Percentiles rank a stretch among this genome's conserved stretches.
phyloP scores from a whole-genome alignment of 2,329 filamentous ascomycete genomes.

The Aspergillus nomiae region DNA sequence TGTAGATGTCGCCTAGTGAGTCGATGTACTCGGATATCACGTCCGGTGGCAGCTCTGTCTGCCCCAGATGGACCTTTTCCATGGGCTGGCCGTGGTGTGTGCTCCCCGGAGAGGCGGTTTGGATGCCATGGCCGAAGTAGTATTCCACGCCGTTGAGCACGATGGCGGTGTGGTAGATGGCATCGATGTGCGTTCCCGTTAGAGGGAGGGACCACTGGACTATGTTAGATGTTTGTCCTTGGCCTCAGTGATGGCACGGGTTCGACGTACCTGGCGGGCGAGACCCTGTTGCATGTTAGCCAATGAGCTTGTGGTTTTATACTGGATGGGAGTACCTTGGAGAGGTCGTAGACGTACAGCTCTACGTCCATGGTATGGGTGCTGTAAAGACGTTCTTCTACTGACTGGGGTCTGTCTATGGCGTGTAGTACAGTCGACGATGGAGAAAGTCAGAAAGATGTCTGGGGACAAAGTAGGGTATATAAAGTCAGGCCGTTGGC shows the following conservation, averaged over 20 bases:
- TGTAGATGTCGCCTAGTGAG: conserved; percentile 80
- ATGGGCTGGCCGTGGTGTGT: conserved; percentile 87
- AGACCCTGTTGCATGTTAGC: conserved; percentile 50
- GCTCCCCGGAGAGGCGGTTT: conserved; percentile 74
- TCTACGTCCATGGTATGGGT: conserved; percentile 67
- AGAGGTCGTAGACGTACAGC: conserved; percentile 78
- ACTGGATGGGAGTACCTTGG: conserved; percentile 44
- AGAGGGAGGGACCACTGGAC: conserved; percentile 58
- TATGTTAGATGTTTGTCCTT: conserved; percentile 16
- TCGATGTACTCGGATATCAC: conserved; percentile 85
- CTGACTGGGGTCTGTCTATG: not conserved
- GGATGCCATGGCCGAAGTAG: conserved; percentile 84
- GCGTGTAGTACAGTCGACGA: not conserved
- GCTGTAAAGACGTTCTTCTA: not conserved
- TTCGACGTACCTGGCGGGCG: conserved; percentile 50
- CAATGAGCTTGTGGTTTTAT: conserved; percentile 1
- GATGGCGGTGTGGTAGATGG: conserved; percentile 92
- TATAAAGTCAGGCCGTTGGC: not conserved
- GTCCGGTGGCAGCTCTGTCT: conserved; percentile 75
- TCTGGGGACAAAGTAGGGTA: not conserved
- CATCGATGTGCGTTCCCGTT: conserved; percentile 75
- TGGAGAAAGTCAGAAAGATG: not conserved
- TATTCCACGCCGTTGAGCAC: conserved; percentile 85
- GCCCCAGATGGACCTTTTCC: conserved; percentile 73
- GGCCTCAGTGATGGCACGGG: not conserved